Evolutionary conservation across 352 stramenopile genomes (phyloP).

Genomic region (Globisporangium solare): DNA sequence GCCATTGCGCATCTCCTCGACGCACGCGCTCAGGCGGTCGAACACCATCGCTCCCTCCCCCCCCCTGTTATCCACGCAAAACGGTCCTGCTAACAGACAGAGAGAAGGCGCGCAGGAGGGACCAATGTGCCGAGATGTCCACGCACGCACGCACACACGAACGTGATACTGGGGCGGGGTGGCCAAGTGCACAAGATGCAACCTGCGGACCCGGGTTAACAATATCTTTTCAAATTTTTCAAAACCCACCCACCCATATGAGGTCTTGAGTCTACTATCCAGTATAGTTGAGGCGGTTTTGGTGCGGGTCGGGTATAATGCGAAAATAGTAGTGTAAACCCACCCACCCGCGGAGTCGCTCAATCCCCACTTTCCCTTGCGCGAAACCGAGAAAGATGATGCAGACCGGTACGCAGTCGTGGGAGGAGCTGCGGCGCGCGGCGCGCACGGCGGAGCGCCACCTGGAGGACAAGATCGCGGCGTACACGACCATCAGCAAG

Average conservation of each 20-base stretch:
- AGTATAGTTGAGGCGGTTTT: too few relatives aligned
- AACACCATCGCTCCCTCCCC: constrained; percentile 28
- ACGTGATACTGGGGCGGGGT: too few relatives aligned
- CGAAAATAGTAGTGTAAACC: not conserved
- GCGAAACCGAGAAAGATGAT: constrained; percentile 45
- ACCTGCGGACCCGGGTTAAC: too few relatives aligned
- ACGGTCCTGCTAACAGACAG: not conserved
- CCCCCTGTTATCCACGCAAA: not conserved
- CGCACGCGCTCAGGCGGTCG: constrained; percentile 37
- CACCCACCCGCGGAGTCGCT: not conserved
- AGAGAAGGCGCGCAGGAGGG: too few relatives aligned
- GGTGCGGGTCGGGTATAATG: too few relatives aligned
- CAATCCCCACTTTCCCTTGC: not conserved
- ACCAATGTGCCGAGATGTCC: too few relatives aligned
- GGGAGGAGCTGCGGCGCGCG: constrained; percentile 71
- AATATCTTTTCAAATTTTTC: too few relatives aligned
- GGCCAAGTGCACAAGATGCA: too few relatives aligned
- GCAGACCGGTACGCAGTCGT: constrained; percentile 36
- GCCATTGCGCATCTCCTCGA: constrained; percentile 41
- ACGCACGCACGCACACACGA: too few relatives aligned
- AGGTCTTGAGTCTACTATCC: too few relatives aligned
- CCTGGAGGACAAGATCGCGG: constrained; percentile 79
- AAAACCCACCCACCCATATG: too few relatives aligned
- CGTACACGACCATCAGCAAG: constrained; percentile 61
- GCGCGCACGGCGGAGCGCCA: constrained; percentile 68